Evolutionary conservation across 1,284 basidiomycete species (phyloP).

Genomic region (Caloboletus inedulis): DNA sequence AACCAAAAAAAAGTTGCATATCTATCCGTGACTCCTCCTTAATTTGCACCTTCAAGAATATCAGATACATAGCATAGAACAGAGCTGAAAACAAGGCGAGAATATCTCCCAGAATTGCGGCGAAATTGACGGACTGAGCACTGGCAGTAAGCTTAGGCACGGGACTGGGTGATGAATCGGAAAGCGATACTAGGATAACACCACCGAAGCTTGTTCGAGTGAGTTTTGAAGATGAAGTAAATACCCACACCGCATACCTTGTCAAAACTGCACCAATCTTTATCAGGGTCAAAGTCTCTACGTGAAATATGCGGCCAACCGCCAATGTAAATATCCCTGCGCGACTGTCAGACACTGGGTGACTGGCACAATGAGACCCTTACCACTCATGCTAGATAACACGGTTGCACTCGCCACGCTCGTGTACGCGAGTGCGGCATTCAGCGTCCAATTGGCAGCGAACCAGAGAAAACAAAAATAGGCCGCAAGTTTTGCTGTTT

Average conservation of each 20-base stretch:
- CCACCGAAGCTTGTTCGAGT: constrained; percentile 68
- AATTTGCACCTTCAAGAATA: constrained; percentile 87
- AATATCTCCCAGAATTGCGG: constrained; percentile 66
- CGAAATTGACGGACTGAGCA: constrained; percentile 19
- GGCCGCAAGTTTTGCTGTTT: constrained; percentile 77
- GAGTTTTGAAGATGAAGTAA: constrained; percentile 1
- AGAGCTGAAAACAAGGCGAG: constrained; percentile 80
- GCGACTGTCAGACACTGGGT: constrained; percentile 3
- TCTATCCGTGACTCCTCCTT: constrained; percentile 82
- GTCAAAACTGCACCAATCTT: constrained; percentile 82
- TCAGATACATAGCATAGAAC: constrained; percentile 91
- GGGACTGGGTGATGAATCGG: constrained; percentile 50
- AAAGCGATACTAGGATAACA: constrained; percentile 81
- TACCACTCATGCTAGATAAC: constrained; percentile 84
- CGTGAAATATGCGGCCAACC: constrained; percentile 79
- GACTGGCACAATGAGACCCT: constrained; percentile 22
- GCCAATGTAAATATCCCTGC: constrained; percentile 92
- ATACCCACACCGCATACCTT: constrained; percentile 51
- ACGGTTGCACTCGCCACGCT: constrained; percentile 91
- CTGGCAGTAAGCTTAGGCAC: constrained; percentile 16
- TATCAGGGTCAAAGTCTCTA: constrained; percentile 73
- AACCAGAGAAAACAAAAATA: constrained; percentile 88
- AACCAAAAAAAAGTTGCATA: constrained; percentile 93
- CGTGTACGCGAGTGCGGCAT: constrained; percentile 79
- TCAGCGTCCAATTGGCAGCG: constrained; percentile 86